Percentiles rank a stretch among this genome's conserved stretches.
phyloP scores from a whole-genome alignment of 2,329 filamentous ascomycete species.

The Fusarium neocosmosporiellum region DNA sequence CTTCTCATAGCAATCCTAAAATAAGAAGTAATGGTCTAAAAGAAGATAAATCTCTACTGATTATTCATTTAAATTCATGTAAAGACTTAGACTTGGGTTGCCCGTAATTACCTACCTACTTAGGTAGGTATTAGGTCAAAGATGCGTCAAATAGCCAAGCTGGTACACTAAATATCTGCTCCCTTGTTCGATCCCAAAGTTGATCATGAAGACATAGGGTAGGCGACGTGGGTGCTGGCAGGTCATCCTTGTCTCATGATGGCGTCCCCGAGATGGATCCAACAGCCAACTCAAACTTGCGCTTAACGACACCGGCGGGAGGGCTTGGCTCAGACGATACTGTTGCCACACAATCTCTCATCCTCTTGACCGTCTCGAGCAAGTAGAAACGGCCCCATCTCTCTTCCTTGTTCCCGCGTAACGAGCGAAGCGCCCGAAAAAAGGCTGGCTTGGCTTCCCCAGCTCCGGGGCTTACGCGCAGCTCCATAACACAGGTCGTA shows the following conservation, averaged over 20 bases:
- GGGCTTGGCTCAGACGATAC: slow-evolving; percentile 13
- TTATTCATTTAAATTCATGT: too few species aligned
- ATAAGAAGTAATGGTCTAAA: neutral
- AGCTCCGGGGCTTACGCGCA: neutral
- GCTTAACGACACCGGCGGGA: slow-evolving; percentile 4
- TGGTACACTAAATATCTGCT: neutral
- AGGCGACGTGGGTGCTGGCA: neutral
- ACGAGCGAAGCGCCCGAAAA: slow-evolving; percentile 17
- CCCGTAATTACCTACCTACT: too few species aligned
- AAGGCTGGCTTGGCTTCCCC: neutral
- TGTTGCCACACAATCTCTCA: slow-evolving; percentile 3
- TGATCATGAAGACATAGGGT: neutral
- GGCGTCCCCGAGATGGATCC: neutral
- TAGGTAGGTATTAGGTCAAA: neutral
- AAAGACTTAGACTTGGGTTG: too few species aligned
- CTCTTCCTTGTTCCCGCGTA: neutral
- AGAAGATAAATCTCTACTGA: too few species aligned
- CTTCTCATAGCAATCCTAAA: neutral
- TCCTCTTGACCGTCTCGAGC: neutral
- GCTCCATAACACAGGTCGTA: neutral
- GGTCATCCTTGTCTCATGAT: neutral
- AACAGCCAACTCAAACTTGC: slow-evolving; percentile 20
- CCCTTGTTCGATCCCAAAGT: neutral
- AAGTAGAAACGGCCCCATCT: neutral
- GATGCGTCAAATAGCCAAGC: neutral